Base-by-base conservation (phyloP, 2,329 filamentous ascomycete genomes). In the Podosphaera fusca region DNA sequence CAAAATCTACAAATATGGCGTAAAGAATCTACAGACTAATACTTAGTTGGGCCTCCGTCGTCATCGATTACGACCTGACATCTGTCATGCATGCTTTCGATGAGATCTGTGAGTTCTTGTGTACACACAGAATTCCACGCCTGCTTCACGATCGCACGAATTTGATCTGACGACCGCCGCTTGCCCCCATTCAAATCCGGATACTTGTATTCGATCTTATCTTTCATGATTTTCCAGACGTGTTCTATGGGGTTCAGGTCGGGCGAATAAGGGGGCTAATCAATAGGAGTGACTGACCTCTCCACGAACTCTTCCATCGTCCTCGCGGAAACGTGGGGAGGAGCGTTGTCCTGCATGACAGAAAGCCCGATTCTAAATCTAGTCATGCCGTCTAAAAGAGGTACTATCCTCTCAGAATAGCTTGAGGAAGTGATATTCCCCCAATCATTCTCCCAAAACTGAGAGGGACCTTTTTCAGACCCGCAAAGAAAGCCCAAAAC, bases 41-140 rank as follows among this genome's bases (percentile, higher is more conserved):
- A 21, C 21, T 21, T 21, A 21, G 21, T 21, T 21, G 21, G 21
- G 21, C 21, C 21, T 21, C 58, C 58, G n/a, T 56, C n/a, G 34
- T 56, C 52, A 42, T 56, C 30, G 31, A 59, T 56, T 14, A 59
- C 46, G 55, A 46, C 56, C 42, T 55, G 53, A 31, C 46, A 57
- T 40, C 55, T 49, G 35, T 42, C 51, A 55, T 42, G 42, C 35
- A 56, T 59, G 45, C 35, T 47, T 14, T 21, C 35, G 35, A 59
- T 57, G 14, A 57, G 47, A 14, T 46, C 54, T 42, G 2, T 56
- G 38, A 58, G 38, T 49, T 33, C 50, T 14, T 58, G 55, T 21
- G 45, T 36, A 38, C 55, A 57, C 40, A 62, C 57, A 29, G 51
- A 58, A 58, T 63, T 54, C 60, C 57, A 63, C 12, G 59, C 59